These are phyloP conservation scores for Gloeostereum incarnatum DNA, from an alignment of 768 basidiomycete genomes.

Conservation along the genomic window DNA sequence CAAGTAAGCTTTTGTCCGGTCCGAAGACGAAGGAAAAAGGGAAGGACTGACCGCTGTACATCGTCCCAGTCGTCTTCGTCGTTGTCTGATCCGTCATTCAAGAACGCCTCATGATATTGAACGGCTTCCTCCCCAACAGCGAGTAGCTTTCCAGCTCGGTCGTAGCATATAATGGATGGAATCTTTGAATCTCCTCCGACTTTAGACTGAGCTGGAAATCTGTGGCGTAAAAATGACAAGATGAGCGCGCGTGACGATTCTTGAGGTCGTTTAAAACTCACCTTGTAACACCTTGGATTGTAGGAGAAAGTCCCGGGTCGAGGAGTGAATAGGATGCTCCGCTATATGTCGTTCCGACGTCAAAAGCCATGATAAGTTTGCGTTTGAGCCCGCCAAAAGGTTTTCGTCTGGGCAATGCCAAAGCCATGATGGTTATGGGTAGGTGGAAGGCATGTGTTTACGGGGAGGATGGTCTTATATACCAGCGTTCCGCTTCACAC, in stretches of 20 bases:
- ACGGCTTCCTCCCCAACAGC: conserved; percentile 38
- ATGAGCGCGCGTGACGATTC: no score
- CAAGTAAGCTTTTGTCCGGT: not conserved
- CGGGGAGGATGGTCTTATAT: no score
- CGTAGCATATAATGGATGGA: conserved; percentile 39
- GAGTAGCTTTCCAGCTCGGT: conserved; percentile 22
- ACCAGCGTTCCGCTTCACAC: no score
- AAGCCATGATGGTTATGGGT: no score
- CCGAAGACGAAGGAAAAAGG: not conserved
- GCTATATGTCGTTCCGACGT: conserved; percentile 43
- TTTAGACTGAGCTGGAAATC: conserved; percentile 36
- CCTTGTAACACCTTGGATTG: no score
- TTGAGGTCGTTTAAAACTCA: no score
- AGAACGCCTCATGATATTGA: conserved; percentile 15
- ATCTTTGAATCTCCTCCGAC: conserved; percentile 38
- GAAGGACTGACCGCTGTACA: not conserved
- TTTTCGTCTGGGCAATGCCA: no score
- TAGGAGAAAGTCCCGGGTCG: no score
- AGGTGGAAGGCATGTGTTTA: no score
- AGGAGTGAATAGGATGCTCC: conserved; percentile 39
- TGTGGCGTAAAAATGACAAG: no score
- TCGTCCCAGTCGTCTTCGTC: conserved; percentile 27
- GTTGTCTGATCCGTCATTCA: conserved; percentile 29
- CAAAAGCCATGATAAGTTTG: conserved; percentile 39
- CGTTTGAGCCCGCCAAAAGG: conserved; percentile 30